Evolutionary conservation across 2,329 filamentous ascomycete species (phyloP).

Genomic region (Aspergillus sp.): DNA sequence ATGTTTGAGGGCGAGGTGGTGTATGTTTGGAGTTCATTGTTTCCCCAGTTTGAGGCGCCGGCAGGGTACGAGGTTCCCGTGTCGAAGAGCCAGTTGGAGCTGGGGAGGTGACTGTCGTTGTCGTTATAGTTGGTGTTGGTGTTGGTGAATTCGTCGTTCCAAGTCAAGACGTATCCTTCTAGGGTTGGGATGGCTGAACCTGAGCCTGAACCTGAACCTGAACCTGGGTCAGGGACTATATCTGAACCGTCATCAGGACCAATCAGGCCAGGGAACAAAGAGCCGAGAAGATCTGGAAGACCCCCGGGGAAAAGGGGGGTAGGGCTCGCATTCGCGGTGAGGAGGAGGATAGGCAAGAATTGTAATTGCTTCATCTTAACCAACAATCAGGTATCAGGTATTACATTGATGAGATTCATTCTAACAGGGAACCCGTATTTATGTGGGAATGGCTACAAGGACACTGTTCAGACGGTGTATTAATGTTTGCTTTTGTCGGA

Average conservation of each 20-base stretch:
- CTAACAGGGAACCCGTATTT: too few species aligned
- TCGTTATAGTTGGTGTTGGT: neutral
- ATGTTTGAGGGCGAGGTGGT: slow-evolving; percentile 6
- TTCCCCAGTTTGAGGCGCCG: slow-evolving; percentile 11
- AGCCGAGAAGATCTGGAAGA: neutral
- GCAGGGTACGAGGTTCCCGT: slow-evolving; percentile 6
- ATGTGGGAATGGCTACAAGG: neutral
- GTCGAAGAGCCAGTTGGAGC: slow-evolving; percentile 11
- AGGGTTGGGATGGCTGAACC: neutral
- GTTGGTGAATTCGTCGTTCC: slow-evolving; percentile 10
- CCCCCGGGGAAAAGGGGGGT: neutral
- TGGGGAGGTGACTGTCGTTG: neutral
- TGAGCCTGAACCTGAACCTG: neutral
- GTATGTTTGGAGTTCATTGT: slow-evolving; percentile 9
- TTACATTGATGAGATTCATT: too few species aligned
- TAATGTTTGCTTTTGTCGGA: slow-evolving; percentile 10
- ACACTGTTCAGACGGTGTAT: neutral
- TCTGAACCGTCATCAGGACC: neutral
- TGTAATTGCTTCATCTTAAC: neutral
- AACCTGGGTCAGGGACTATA: neutral
- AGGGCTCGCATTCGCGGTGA: neutral
- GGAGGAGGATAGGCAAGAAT: neutral
- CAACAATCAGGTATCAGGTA: too few species aligned
- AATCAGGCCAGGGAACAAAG: neutral
- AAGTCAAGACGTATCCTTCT: slow-evolving; percentile 8